Percentiles rank a stretch among this genome's conserved stretches.
These are phyloP conservation scores for Besnoitia besnoiti DNA, from an alignment of 169 alveolate genomes.

Conservation along the genomic window DNA sequence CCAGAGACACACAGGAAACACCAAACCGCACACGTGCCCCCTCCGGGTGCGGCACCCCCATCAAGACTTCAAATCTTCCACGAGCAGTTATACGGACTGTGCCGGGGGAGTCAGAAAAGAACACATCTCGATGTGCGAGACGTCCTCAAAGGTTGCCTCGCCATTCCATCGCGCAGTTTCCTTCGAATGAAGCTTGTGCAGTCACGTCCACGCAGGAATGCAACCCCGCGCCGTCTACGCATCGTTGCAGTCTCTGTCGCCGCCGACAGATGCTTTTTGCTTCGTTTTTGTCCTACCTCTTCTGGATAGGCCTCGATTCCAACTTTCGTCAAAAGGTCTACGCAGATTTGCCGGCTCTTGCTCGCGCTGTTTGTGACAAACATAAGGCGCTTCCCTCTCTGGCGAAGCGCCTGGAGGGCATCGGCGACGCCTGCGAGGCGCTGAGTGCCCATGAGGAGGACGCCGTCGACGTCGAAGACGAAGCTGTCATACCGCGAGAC, in stretches of 20 bases:
- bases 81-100: too few relatives aligned
- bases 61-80: too few relatives aligned
- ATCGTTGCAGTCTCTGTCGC: too few relatives aligned
- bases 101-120: too few relatives aligned
- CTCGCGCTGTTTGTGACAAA: constrained; percentile 37
- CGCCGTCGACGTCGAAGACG: constrained; percentile 42
- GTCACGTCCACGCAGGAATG: too few relatives aligned
- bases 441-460: constrained; percentile 28
- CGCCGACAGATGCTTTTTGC: too few relatives aligned
- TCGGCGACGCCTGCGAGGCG: not conserved
- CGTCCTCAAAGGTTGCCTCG: too few relatives aligned
- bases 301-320: constrained; percentile 27
- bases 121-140: too few relatives aligned
- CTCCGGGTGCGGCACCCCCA: too few relatives aligned
- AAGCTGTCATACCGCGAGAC: constrained; percentile 9
- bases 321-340: not conserved
- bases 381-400: not conserved
- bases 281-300: not conserved
- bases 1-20: not conserved
- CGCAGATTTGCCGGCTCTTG: constrained; percentile 42
- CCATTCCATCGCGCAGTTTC: too few relatives aligned
- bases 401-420: constrained; percentile 7
- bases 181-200: too few relatives aligned
- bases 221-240: too few relatives aligned
- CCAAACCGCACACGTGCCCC: not conserved